These are phyloP conservation scores for Tuber indicum DNA, from an alignment of 495 filamentous ascomycete genomes.

Conservation along the genomic window DNA sequence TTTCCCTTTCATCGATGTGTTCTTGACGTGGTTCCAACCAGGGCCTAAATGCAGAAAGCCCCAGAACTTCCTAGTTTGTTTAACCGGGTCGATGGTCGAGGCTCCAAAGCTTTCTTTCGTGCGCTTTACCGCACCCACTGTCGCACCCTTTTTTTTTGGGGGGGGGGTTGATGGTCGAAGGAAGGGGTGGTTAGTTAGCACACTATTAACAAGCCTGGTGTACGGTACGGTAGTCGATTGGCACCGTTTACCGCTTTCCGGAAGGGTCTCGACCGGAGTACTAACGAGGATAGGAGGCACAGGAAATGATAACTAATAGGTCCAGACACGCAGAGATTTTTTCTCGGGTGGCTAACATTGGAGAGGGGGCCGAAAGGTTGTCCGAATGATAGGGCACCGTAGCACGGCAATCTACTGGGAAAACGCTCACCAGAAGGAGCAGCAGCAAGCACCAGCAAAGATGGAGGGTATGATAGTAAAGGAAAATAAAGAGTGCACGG, in stretches of 20 bases:
- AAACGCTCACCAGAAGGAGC: constrained; percentile 12
- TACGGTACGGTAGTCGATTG: not conserved
- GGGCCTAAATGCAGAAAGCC: constrained; percentile 26
- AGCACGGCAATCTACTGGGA: constrained; percentile 20
- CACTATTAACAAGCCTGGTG: constrained; percentile 6
- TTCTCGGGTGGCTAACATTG: not conserved
- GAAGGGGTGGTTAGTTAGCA: constrained; percentile 25
- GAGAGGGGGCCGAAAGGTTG: constrained; percentile 6
- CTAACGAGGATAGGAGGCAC: constrained; percentile 26
- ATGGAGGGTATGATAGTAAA: constrained; percentile 19
- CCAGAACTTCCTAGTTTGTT: constrained; percentile 31
- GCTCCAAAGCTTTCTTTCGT: constrained; percentile 5
- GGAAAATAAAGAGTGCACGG: constrained; percentile 6
- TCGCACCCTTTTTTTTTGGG: constrained; percentile 7
- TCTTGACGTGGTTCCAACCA: constrained; percentile 40
- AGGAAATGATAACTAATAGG: not conserved
- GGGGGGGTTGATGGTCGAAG: constrained; percentile 18
- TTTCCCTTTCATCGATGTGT: constrained; percentile 24
- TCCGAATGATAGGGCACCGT: constrained; percentile 26
- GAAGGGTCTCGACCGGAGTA: constrained; percentile 21
- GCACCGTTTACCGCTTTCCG: constrained; percentile 32
- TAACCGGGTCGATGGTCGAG: constrained; percentile 17
- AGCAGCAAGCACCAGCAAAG: constrained; percentile 7
- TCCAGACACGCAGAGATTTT: constrained; percentile 2
- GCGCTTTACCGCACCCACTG: constrained; percentile 19